A percentile compares a stretch with the other conserved stretches of the same genome.
Evolutionary conservation across 495 filamentous ascomycete genomes (phyloP).

Genomic region (Aspergillus bridgeri): DNA sequence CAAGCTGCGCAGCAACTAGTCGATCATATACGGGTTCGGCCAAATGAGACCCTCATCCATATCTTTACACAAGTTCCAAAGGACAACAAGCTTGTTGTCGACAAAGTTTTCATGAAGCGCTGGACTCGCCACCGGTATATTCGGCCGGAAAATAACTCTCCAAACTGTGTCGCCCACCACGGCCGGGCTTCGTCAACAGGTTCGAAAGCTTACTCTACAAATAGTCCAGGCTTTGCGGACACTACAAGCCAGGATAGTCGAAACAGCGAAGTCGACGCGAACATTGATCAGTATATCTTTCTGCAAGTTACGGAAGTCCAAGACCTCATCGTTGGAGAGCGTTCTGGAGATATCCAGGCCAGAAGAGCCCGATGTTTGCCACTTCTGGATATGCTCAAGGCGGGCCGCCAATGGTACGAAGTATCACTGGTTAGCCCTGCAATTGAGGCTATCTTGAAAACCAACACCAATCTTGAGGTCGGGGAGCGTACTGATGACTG

Average conservation of each 20-base stretch:
- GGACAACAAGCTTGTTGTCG: conserved; percentile 18
- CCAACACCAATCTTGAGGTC: conserved; percentile 28
- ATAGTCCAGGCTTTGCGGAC: background rate
- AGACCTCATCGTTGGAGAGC: conserved; percentile 25
- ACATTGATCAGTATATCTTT: conserved; percentile 21
- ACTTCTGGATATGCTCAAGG: conserved; percentile 26
- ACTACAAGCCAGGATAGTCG: background rate
- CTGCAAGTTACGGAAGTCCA: conserved; percentile 42
- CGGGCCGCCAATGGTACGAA: conserved; percentile 44
- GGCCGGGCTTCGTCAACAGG: background rate
- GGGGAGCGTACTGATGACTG: conserved; percentile 33
- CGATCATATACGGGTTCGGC: conserved; percentile 32
- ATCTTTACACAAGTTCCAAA: conserved; percentile 19
- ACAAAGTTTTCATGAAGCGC: conserved; percentile 32
- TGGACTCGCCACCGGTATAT: conserved; percentile 27
- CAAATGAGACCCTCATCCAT: conserved; percentile 16
- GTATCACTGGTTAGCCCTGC: conserved; percentile 32
- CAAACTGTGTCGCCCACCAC: background rate
- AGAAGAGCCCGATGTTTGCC: conserved; percentile 24
- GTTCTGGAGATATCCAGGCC: conserved; percentile 8
- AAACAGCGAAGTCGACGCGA: background rate
- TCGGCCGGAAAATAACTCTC: conserved; percentile 5
- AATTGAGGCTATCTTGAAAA: conserved; percentile 25
- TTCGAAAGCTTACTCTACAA: background rate
- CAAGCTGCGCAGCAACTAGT: conserved; percentile 24